These are phyloP conservation scores for Colletotrichum sp. DNA, from an alignment of 2,329 filamentous ascomycete genomes.

Conservation along the genomic window DNA sequence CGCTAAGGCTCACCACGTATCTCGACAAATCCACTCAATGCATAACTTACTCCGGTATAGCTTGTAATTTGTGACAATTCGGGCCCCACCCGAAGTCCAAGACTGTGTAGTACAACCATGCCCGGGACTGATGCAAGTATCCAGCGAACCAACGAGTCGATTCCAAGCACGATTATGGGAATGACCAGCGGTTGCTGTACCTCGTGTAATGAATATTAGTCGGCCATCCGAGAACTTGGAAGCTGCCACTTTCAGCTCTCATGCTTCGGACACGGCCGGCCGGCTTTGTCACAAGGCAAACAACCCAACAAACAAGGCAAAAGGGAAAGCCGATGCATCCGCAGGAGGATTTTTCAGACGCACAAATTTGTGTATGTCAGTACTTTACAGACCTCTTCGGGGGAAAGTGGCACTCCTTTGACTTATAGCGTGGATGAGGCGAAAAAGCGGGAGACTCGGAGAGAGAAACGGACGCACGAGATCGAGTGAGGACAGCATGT, in stretches of 20 bases:
- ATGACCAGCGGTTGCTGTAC: not conserved
- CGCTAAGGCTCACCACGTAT: not conserved
- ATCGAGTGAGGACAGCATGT: not conserved
- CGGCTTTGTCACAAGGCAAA: not conserved
- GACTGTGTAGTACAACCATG: not conserved
- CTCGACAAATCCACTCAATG: not conserved
- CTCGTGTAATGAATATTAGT: not conserved
- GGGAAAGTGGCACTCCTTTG: not conserved
- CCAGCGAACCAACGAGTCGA: no score
- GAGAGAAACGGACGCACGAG: not conserved
- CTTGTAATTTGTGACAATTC: not conserved
- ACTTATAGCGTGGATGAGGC: not conserved
- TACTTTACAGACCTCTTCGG: not conserved
- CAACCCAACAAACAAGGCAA: not conserved
- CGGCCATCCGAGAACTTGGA: not conserved
- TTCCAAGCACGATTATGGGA: not conserved
- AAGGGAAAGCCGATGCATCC: not conserved
- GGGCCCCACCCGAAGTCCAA: not conserved
- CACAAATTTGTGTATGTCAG: not conserved
- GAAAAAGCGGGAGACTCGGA: not conserved
- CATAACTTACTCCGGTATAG: not conserved
- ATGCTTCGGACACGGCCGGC: not conserved
- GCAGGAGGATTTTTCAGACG: not conserved
- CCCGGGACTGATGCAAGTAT: not conserved
- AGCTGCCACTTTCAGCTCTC: not conserved